Evolutionary conservation across 192 early-diverging fungal species (phyloP), one percentile per base, ranked within the genome.

Genomic region (Dissophora ornata): DNA sequence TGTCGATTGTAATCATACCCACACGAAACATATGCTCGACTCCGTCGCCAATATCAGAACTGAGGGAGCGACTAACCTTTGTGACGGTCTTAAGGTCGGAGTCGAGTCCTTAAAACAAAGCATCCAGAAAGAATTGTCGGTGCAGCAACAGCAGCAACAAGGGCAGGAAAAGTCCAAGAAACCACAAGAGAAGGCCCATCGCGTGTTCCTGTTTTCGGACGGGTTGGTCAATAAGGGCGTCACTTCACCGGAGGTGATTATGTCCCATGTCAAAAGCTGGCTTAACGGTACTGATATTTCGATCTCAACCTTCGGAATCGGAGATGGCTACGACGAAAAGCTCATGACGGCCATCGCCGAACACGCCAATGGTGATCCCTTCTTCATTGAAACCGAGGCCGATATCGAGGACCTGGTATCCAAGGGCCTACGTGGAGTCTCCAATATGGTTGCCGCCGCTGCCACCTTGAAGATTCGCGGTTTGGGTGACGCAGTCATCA

Each of bases 301-400:
- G 10, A 54, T 69, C 38, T 69, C 67, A n/a, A 69, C 67, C 13
- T 69, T 69, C 21, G 67, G 67, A 53, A 69, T 69, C 58, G 67
- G 67, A 47, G 67, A 69, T 22, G 67, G 51, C 22, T 69, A 69
- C 32, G 67, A 69, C 50, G 67, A 61, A 44, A 69, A 60, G 50
- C 67, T 69, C 50, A 69, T 69, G 67, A 54, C 48, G 30, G 57
- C 67, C n/a, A 69, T 69, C 11, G 67, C 67, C 18, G 22, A 69
- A 46, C 36, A 51, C 36, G 67, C 57, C 40, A 55, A 69, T n/a
- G 67, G 67, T 7, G 67, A 69, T 21, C 21, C 57, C 15, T 61
- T 54, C 51, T 69, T 61, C 42, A 69, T 69, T 25, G 67, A 69
- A 47, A 69, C 57, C 33, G 67, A 61, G 41, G 50, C 10, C 32